phyloP scores from a whole-genome alignment of 2,329 filamentous ascomycete genomes.

The Talaromyces atroroseus region DNA sequence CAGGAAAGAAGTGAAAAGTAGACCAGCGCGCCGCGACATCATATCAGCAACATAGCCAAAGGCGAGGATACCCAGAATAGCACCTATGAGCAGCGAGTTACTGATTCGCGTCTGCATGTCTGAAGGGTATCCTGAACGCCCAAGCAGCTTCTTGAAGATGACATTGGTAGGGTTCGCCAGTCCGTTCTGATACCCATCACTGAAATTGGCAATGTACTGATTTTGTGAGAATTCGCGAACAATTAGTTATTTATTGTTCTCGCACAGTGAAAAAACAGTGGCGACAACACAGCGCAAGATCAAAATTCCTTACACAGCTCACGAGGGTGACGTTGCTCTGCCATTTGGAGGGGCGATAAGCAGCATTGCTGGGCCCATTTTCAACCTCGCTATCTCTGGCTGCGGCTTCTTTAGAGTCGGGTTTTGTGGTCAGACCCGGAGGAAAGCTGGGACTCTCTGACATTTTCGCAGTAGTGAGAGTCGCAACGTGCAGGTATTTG shows the following conservation, averaged over 20 bases:
- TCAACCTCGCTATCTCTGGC: neutral
- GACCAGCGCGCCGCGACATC: conserved; percentile 22
- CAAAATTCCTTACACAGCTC: conserved; percentile 22
- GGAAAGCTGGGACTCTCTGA: neutral
- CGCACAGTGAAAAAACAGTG: no score
- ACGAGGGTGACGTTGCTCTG: conserved; percentile 27
- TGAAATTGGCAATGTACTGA: conserved; percentile 30
- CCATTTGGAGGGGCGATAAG: conserved; percentile 20
- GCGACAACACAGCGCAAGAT: neutral
- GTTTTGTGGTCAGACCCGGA: neutral
- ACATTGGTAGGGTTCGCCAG: conserved; percentile 30
- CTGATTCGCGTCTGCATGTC: conserved; percentile 29
- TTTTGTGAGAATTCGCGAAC: neutral
- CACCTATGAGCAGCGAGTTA: conserved; percentile 26
- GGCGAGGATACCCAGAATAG: conserved; percentile 25
- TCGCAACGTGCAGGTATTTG: no score
- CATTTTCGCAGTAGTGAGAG: neutral
- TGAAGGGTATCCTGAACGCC: conserved; percentile 19
- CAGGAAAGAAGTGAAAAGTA: conserved; percentile 25
- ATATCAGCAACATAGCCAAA: conserved; percentile 27
- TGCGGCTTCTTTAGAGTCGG: neutral
- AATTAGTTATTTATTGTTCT: neutral
- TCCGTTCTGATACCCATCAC: conserved; percentile 27
- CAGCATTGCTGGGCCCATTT: neutral
- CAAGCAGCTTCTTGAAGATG: conserved; percentile 26